Conservation (phyloP, 2,329 filamentous ascomycete species). For the Colletotrichum sp. region DNA sequence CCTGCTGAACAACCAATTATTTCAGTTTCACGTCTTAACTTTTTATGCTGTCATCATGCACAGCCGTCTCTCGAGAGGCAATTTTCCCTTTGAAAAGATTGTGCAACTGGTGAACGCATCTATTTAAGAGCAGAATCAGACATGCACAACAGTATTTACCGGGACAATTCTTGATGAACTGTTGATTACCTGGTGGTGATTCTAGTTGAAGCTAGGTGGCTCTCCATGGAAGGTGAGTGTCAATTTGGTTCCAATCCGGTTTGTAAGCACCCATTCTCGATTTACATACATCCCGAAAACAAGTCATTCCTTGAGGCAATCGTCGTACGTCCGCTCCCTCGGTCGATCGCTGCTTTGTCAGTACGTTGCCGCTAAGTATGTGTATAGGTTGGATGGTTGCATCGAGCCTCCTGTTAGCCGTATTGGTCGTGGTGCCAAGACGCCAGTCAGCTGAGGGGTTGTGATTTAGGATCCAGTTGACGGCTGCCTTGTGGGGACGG, state of each 20-base stretch:
- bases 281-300: background rate
- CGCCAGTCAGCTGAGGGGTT: background rate
- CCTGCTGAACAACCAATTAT: background rate
- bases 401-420: background rate
- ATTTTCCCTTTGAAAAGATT: background rate
- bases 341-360: background rate
- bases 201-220: background rate
- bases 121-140: background rate
- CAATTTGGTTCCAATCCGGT: background rate
- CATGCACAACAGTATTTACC: background rate
- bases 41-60: background rate
- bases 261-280: background rate
- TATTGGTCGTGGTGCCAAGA: background rate
- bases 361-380: background rate
- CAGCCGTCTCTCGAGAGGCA: background rate
- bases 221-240: accelerated
- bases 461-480: background rate
- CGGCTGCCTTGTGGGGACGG: background rate
- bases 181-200: background rate
- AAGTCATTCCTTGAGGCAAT: background rate
- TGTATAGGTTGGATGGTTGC: background rate
- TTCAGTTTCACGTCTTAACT: accelerated
- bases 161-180: accelerated
- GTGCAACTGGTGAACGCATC: background rate
- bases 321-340: background rate